Percentiles rank a stretch among this genome's conserved stretches.
Conservation (phyloP, 169 alveolate genomes). For the Sarcocystis neurona region DNA sequence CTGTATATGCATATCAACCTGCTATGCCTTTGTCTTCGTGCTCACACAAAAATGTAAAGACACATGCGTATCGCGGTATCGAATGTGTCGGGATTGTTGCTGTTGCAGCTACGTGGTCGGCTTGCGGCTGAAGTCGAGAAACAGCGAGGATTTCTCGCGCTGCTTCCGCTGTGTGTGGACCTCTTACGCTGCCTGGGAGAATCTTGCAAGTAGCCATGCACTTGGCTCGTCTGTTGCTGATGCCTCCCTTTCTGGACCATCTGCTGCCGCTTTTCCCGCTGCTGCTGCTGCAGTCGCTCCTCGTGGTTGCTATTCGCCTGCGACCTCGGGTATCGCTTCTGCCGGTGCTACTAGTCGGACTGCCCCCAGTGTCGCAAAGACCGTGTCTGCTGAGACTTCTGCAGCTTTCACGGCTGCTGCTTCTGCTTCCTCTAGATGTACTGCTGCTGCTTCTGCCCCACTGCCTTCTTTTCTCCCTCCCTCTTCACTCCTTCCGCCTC, state of each 20-base stretch:
- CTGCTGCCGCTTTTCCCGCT: no score
- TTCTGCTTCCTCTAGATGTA: no score
- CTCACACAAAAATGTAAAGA: no score
- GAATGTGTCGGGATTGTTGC: background rate
- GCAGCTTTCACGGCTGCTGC: no score
- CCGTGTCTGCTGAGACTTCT: no score
- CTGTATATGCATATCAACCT: background rate
- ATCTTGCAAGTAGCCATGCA: background rate
- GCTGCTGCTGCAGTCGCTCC: slow-evolving; percentile 7
- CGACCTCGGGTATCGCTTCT: background rate
- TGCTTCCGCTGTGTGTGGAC: background rate
- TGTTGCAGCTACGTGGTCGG: slow-evolving; percentile 46
- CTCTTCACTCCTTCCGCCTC: no score
- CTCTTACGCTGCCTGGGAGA: background rate
- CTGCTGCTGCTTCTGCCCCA: no score
- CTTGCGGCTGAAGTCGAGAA: slow-evolving; percentile 34
- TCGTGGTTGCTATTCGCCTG: background rate
- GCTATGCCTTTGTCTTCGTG: background rate
- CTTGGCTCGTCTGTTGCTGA: background rate
- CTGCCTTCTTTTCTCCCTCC: no score
- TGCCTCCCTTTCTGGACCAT: no score
- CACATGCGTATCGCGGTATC: background rate
- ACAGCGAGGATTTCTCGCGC: background rate
- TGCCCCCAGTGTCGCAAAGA: no score
- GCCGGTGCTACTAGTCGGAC: no score